Evolutionary conservation across 768 basidiomycete genomes (phyloP), one percentile per base, ranked within the genome.

Genomic region (Leucocoprinus sp.): DNA sequence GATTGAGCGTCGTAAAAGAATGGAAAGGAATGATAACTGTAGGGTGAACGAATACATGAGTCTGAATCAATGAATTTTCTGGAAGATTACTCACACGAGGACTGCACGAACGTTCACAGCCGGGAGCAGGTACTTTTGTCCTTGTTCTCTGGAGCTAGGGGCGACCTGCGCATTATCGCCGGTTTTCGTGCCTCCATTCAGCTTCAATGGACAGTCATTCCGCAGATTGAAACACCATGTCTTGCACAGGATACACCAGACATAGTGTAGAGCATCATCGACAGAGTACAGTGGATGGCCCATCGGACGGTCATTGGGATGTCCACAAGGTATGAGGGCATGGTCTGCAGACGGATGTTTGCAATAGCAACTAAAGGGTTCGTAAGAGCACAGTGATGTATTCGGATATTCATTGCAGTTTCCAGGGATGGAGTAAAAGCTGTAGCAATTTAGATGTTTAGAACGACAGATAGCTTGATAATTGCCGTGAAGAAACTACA

Each of bases 171-270:
- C 31, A 15, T n/a, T 24, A 19, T 22, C 12, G 7, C 46, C 39
- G 19, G 27, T 31, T 26, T 34, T 34, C 46, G 26, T 35, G 11
- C 19, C n/a, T 12, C 39, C 22, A n/a, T 35, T 17, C 39, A 35
- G 33, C 17, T 41, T 19, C 4, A 35, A 2, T 27, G 46, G 46
- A 42, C 46, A 47, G n/a, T 47, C 46, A 17, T 47, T 24, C 33
- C 46, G 29, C 22, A 34, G 33, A 18, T 34, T 60, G 45, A 48
- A 56, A 46, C 63, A 64, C 49, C 49, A 61, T 9, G 52, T 54
- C 19, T 50, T 37, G 41, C 63, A 64, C n/a, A 45, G 23, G 22
- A 24, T 48, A 52, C 63, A 64, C 59, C 59, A 64, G 18, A 56
- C 50, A 29, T 52, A 55, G 52, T 64, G 63, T 31, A 55, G 53